These are phyloP conservation scores for Fusarium buharicum DNA, from an alignment of 2,329 filamentous ascomycete species.

Conservation along the genomic window DNA sequence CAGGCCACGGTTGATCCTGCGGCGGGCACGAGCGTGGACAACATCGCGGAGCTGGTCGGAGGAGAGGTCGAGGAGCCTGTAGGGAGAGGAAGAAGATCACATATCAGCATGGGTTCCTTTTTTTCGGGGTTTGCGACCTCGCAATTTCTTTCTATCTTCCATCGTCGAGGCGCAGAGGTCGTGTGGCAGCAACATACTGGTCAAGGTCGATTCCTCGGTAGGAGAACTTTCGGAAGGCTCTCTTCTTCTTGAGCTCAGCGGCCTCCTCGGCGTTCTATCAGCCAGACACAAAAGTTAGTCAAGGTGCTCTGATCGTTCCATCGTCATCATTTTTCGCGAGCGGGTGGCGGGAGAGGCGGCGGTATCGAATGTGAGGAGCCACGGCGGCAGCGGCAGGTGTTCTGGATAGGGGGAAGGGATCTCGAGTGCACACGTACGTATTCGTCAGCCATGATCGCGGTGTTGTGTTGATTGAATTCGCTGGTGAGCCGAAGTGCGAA, in stretches of 20 bases:
- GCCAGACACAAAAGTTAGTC: constrained; percentile 46
- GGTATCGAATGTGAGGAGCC: constrained; percentile 43
- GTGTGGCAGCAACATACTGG: constrained; percentile 74
- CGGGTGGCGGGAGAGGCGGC: constrained; percentile 7
- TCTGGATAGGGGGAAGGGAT: constrained; percentile 41
- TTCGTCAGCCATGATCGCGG: constrained; percentile 85
- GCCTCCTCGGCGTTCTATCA: constrained; percentile 93
- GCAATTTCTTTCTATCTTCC: constrained; percentile 13
- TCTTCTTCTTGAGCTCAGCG: constrained; percentile 99
- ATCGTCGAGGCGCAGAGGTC: constrained; percentile 44
- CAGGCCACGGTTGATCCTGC: constrained; percentile 99
- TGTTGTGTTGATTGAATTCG: constrained; percentile 57
- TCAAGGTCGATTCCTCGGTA: constrained; percentile 99
- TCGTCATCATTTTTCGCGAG: constrained; percentile 6
- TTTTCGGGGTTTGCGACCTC: constrained; percentile 11
- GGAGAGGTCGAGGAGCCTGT: constrained; percentile 96
- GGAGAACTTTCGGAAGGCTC: constrained; percentile 99
- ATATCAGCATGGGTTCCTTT: constrained; percentile 37
- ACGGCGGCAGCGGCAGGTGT: constrained; percentile 18
- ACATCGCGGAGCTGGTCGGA: constrained; percentile 99
- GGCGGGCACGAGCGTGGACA: constrained; percentile 97
- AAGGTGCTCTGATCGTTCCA: constrained; percentile 22
- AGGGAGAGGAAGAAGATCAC: constrained; percentile 16
- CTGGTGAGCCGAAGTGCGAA: constrained; percentile 59
- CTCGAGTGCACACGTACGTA: constrained; percentile 73